Conservation (phyloP, 176 grass and related monocot species). For the Zizania latifolia region DNA sequence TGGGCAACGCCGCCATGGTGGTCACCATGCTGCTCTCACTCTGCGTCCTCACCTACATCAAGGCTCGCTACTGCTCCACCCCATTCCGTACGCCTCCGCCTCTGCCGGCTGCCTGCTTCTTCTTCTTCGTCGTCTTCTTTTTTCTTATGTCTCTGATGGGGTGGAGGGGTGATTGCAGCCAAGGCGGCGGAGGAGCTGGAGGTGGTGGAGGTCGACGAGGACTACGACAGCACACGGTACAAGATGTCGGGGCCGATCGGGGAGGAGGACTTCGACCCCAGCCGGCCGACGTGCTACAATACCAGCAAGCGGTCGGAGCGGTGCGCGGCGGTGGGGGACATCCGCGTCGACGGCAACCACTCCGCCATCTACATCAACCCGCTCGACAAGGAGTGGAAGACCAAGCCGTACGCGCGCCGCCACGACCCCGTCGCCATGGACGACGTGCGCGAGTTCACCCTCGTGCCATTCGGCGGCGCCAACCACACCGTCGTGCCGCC, state of each 20-base stretch:
- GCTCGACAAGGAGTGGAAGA: constrained; percentile 42
- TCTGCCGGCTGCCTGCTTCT: not conserved
- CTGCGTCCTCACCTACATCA: constrained; percentile 63
- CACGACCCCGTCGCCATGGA: constrained; percentile 70
- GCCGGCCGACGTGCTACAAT: constrained; percentile 38
- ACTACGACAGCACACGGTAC: constrained; percentile 47
- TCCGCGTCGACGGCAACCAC: constrained; percentile 55
- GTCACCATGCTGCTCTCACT: constrained; percentile 59
- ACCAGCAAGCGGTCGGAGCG: constrained; percentile 45
- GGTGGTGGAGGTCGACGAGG: constrained; percentile 43
- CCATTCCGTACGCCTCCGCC: constrained; percentile 27
- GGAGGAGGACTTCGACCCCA: constrained; percentile 43
- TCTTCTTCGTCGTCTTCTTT: not conserved
- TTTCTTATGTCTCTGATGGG: not conserved
- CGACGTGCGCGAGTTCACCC: constrained; percentile 59
- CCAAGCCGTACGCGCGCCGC: constrained; percentile 67
- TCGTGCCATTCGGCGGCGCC: constrained; percentile 39
- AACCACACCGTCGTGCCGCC: constrained; percentile 37
- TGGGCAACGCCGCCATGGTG: constrained; percentile 52
- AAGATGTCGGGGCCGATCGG: constrained; percentile 30
- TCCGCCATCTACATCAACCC: constrained; percentile 60
- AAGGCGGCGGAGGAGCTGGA: constrained; percentile 29
- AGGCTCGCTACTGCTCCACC: constrained; percentile 55
- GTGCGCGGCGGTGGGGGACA: constrained; percentile 56
- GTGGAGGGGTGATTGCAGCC: not conserved